Evolutionary conservation across 2,329 filamentous ascomycete species (phyloP).

Genomic region (Cordyceps pruinosa): DNA sequence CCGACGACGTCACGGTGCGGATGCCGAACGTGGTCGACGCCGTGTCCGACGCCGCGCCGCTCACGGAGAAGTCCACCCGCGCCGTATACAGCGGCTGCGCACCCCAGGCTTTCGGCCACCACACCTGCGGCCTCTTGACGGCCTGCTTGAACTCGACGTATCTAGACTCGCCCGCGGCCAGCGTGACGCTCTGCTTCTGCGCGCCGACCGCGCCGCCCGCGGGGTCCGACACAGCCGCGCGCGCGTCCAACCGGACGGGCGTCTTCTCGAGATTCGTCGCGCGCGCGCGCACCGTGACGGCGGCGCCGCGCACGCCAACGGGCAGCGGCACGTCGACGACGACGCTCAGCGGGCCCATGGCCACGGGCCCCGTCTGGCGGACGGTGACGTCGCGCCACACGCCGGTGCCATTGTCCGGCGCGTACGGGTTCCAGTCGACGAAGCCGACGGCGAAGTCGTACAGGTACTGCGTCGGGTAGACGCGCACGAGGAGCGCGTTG

Average conservation of each 20-base stretch:
- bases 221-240: slow-evolving; percentile 29
- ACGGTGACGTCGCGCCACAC: slow-evolving; percentile 54
- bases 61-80: slow-evolving; percentile 24
- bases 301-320: slow-evolving; percentile 18
- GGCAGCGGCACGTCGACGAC: slow-evolving; percentile 32
- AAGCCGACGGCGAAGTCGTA: slow-evolving; percentile 54
- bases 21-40: slow-evolving; percentile 23
- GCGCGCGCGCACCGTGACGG: slow-evolving; percentile 31
- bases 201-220: slow-evolving; percentile 18
- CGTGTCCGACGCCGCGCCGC: slow-evolving; percentile 24
- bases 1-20: slow-evolving; percentile 36
- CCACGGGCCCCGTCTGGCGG: slow-evolving; percentile 46
- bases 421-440: slow-evolving; percentile 56
- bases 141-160: slow-evolving; percentile 28
- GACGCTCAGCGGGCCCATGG: slow-evolving; percentile 38
- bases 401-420: slow-evolving; percentile 56
- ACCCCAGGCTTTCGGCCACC: slow-evolving; percentile 58
- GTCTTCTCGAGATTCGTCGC: slow-evolving; percentile 35
- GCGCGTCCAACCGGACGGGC: slow-evolving; percentile 30
- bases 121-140: slow-evolving; percentile 42
- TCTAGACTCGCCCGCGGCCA: slow-evolving; percentile 31
- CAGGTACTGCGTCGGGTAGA: slow-evolving; percentile 52
- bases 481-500: slow-evolving; percentile 48
- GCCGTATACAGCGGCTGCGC: slow-evolving; percentile 44
- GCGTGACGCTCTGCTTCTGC: slow-evolving; percentile 27